A percentile compares a stretch with the other conserved stretches of the same genome.
phyloP scores from a whole-genome alignment of 139 green algal genomes.

The Chlamydomonas schloesseri region DNA sequence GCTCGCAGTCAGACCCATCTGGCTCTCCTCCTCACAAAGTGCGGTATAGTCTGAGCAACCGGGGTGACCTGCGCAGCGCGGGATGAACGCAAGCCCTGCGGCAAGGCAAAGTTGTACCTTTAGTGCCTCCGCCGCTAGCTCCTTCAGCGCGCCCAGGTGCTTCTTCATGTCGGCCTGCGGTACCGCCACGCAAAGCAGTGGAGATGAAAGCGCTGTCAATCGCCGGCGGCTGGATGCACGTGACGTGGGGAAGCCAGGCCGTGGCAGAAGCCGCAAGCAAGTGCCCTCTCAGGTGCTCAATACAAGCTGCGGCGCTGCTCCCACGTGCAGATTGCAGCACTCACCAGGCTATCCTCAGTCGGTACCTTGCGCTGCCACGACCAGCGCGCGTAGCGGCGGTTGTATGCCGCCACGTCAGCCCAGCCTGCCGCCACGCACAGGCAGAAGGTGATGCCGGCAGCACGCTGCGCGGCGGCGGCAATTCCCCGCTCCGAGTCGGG shows the following conservation, averaged over 20 bases:
- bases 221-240: too few species aligned
- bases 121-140: too few species aligned
- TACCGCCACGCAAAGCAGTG: too few species aligned
- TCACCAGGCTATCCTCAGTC: constrained; percentile 18
- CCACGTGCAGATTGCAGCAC: not conserved
- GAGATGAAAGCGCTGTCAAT: too few species aligned
- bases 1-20: not conserved
- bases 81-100: too few species aligned
- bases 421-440: not conserved
- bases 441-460: constrained; percentile 20
- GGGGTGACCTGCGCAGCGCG: not conserved
- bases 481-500: not conserved
- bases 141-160: too few species aligned
- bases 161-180: too few species aligned
- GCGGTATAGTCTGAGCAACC: not conserved
- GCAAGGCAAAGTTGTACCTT: too few species aligned
- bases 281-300: too few species aligned
- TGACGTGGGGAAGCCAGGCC: too few species aligned
- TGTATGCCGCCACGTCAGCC: not conserved
- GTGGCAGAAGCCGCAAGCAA: too few species aligned
- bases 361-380: not conserved
- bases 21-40: not conserved
- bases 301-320: too few species aligned
- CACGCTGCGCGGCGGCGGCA: constrained; percentile 7
- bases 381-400: constrained; percentile 16